Conservation (phyloP, 768 basidiomycete species). For the Heimioporus sp. region DNA sequence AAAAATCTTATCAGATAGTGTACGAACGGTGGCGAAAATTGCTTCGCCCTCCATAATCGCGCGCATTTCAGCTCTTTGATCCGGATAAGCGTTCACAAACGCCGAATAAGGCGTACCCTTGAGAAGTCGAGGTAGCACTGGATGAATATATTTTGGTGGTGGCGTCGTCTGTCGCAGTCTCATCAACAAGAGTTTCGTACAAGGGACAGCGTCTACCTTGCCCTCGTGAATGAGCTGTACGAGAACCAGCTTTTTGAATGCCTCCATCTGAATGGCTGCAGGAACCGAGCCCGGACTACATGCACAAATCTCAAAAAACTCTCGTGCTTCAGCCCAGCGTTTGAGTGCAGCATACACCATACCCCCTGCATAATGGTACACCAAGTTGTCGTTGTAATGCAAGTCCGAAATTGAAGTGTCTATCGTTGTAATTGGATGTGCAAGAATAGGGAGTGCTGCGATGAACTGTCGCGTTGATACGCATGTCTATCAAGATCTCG, state of each 20-base stretch:
- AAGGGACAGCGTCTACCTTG: slow-evolving; percentile 42
- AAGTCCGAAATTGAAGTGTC: slow-evolving; percentile 62
- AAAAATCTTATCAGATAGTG: background rate
- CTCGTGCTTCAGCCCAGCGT: slow-evolving; percentile 66
- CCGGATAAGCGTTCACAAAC: slow-evolving; percentile 67
- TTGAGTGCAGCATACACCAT: slow-evolving; percentile 62
- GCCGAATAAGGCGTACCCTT: slow-evolving; percentile 65
- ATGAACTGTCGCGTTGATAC: slow-evolving; percentile 51
- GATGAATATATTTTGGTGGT: slow-evolving; percentile 75
- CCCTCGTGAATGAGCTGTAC: slow-evolving; percentile 79
- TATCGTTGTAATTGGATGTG: slow-evolving; percentile 62
- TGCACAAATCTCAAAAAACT: slow-evolving; percentile 79
- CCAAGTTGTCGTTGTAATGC: slow-evolving; percentile 72
- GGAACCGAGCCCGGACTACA: slow-evolving; percentile 56
- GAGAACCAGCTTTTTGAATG: slow-evolving; percentile 78
- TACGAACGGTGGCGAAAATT: slow-evolving; percentile 51
- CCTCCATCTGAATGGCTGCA: slow-evolving; percentile 78
- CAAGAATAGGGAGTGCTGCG: slow-evolving; percentile 59
- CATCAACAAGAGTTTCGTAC: background rate
- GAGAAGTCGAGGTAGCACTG: slow-evolving; percentile 53
- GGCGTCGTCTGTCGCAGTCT: slow-evolving; percentile 29
- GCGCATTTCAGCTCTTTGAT: slow-evolving; percentile 43
- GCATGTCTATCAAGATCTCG: slow-evolving; percentile 47
- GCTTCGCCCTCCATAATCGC: slow-evolving; percentile 54
- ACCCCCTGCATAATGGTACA: slow-evolving; percentile 85